Base-by-base conservation (phyloP, 2,329 filamentous ascomycete genomes). In the Trichothecium roseum region DNA sequence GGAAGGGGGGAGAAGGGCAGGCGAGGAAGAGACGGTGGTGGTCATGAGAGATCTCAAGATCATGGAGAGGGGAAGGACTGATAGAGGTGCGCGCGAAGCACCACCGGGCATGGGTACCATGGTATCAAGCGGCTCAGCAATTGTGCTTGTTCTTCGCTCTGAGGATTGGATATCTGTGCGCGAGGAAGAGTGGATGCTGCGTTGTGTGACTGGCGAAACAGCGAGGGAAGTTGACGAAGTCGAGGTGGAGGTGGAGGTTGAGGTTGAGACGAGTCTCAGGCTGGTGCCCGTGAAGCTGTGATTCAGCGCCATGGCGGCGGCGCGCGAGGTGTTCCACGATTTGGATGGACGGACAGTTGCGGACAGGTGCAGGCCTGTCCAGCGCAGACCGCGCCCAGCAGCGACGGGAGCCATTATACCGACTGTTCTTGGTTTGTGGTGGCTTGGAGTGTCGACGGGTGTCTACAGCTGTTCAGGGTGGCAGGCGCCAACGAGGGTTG, bases 41-140 rank as follows among this genome's bases (percentile, higher is more conserved):
- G 81, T 82, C 44, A 74, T 64, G 37, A 84, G 71, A 8, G 80
- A 84, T 40, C 83, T 77, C 14, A 87, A 55, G 27, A 88, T 64
- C 39, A 74, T 75, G 38, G 64, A 66, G 3, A 84, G 60, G 1
- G 83, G 81, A 26, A 87, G 66, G 28, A 82, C 68, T 1, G 78
- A 73, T 16, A 87, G 66, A 2, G 78, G 69, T n/a, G 57, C 54
- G 32, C 55, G 54, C 32, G 40, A 9, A 14, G 28, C 18, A 12
- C 18, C 29, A 17, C 8, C 12, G 5, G 4, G 10, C 8, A 14
- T 10, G 39, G 26, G 51, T 37, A 53, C 49, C 35, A 53, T 47
- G n/a, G 51, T 48, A 12, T 54, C 47, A 15, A 53, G 50, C 12
- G 50, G 40, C 39, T 58, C 53, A 28, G 50, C 47, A 30, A 60